Evolutionary conservation across 768 basidiomycete species (phyloP), one percentile per base, ranked within the genome.

Genomic region (Kwoniella pini): DNA sequence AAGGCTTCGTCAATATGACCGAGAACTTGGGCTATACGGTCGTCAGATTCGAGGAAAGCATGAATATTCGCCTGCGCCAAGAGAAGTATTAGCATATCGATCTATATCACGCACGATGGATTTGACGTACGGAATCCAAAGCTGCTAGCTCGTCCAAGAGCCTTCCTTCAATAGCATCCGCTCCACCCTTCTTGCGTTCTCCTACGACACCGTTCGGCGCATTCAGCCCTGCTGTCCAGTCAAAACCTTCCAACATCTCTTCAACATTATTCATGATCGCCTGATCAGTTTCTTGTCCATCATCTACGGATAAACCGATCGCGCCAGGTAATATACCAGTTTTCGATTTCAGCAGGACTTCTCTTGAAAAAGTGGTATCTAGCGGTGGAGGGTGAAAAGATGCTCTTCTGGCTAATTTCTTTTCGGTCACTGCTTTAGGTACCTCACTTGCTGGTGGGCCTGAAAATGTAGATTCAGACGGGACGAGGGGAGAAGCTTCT

Each of bases 211-310:
- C 39, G 21, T 46, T 56, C 15, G 22, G 44, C 13, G 30, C 63
- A 11, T 52, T 63, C 31, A 50, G 30, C 3, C 58, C 58, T 10
- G 68, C 74, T 0, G 90, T 87, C 93, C 93, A 98, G 77, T 98
- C 96, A 71, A 96, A 96, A 0, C 96, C 94, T 71, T 99, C 96
- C 24, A 99, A 82, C 91, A 99, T 94, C 76, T 99, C 96, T 75
- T 99, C 96, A 1, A 99, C 92, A 77, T 86, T 96, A 4, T 88
- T 81, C 80, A 99, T 83, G 3, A 90, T 91, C 57, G 84, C 86
- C 68, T 90, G 89, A 54, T 88, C 61, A 17, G 62, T 63, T 26
- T 55, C 45, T 5, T 82, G 85, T n/a, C 28, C 48, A 27, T 85
- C 86, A 24, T 83, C 83, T 10, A 79, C 73, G 75, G 91, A 82